Conservation (phyloP, 176 grass and related monocot genomes). For the Oryza meridionalis region DNA sequence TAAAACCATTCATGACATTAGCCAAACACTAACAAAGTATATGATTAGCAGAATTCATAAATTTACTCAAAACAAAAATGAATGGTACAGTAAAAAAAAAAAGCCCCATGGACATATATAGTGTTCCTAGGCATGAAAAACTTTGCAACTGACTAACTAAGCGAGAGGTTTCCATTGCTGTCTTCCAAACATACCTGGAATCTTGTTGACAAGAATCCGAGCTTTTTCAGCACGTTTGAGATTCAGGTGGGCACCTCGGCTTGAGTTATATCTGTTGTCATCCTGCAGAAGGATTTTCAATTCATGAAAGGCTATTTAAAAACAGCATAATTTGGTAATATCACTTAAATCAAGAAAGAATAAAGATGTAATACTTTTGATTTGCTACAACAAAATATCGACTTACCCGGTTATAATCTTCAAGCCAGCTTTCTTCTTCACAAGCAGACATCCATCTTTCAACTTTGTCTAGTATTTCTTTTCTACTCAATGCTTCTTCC, state of each 20-base stretch:
- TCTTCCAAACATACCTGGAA: constrained; percentile 74
- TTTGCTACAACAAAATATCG: constrained; percentile 27
- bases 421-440: constrained; percentile 99
- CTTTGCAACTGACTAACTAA: background rate
- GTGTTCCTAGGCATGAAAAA: background rate
- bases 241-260: constrained; percentile 92
- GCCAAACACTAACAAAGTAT: constrained; percentile 19
- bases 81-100: background rate
- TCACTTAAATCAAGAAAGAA: constrained; percentile 8
- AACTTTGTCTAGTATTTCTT: constrained; percentile 97
- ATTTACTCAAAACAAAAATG: background rate
- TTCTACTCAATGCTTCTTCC: constrained; percentile 94
- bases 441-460: constrained; percentile 98
- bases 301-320: constrained; percentile 33
- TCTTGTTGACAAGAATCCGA: constrained; percentile 94
- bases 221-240: constrained; percentile 99
- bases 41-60: constrained; percentile 7
- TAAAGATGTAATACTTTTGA: background rate
- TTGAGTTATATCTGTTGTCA: constrained; percentile 99
- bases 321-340: constrained; percentile 19
- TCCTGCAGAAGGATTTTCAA: constrained; percentile 59
- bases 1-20: constrained; percentile 39
- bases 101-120: constrained; percentile 20
- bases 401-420: constrained; percentile 92
- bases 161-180: background rate